Conservation (phyloP, 352 stramenopile genomes). For the Phytophthora uliginosa region DNA sequence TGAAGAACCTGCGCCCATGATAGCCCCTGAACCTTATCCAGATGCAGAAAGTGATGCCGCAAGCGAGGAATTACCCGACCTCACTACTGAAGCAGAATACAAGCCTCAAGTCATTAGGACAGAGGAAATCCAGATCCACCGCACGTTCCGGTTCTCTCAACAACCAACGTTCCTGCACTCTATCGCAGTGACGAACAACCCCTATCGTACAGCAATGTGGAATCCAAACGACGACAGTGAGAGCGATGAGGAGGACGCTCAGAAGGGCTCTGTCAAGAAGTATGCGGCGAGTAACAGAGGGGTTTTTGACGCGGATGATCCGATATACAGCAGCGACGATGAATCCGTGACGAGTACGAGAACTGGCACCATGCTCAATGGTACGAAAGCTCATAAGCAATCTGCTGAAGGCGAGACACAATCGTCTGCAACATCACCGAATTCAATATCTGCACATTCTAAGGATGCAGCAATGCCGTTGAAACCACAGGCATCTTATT, state of each 20-base stretch:
- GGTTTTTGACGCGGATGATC: conserved; percentile 20
- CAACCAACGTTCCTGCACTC: conserved; percentile 53
- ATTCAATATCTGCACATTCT: neutral
- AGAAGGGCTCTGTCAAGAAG: conserved; percentile 1
- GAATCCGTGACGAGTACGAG: neutral
- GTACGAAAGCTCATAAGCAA: neutral
- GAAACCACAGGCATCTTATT: conserved; percentile 7
- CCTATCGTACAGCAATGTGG: conserved; percentile 50
- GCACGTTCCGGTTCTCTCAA: conserved; percentile 55
- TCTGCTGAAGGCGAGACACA: neutral
- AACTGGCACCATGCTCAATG: neutral
- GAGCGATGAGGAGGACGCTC: conserved; percentile 46
- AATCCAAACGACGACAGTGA: conserved; percentile 54
- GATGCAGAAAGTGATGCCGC: neutral
- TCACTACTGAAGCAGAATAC: neutral
- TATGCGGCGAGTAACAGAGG: neutral
- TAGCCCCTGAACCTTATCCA: neutral
- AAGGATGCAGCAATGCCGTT: conserved; percentile 8
- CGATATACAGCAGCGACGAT: conserved; percentile 16
- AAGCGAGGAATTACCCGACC: conserved; percentile 8
- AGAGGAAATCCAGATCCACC: conserved; percentile 28
- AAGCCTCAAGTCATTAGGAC: conserved; percentile 21
- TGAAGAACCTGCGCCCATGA: conserved; percentile 4
- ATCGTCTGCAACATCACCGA: neutral
- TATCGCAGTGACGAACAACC: conserved; percentile 48